phyloP scores from a whole-genome alignment of 192 early-diverging fungal genomes.

The Piromyces finnis region DNA sequence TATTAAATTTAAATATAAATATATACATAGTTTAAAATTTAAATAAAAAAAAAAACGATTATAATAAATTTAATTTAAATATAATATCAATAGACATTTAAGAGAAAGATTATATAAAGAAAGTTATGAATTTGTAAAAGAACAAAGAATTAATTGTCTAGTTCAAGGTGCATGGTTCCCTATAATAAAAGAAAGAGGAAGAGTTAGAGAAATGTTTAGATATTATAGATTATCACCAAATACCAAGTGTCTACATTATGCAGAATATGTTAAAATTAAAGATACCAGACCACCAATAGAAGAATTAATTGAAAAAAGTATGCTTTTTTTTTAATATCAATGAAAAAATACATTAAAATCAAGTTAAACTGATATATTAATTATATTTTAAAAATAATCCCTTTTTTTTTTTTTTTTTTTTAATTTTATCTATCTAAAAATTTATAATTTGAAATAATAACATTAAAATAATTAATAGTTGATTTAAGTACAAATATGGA shows the following conservation, averaged over 20 bases:
- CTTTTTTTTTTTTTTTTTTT: no score
- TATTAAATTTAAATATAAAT: no score
- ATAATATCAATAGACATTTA: slow-evolving; percentile 29
- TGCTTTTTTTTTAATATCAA: no score
- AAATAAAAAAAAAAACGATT: no score
- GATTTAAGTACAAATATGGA: neutral
- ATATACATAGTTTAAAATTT: no score
- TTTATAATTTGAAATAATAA: no score
- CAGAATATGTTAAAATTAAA: slow-evolving; percentile 31
- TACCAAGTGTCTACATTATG: slow-evolving; percentile 40
- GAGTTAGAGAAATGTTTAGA: slow-evolving; percentile 6
- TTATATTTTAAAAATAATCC: no score
- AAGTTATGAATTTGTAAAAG: slow-evolving; percentile 50
- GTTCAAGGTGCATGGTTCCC: slow-evolving; percentile 51
- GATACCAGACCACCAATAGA: slow-evolving; percentile 13
- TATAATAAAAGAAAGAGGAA: slow-evolving; percentile 14
- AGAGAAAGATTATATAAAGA: slow-evolving; percentile 41
- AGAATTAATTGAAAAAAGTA: slow-evolving; percentile 31
- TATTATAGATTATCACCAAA: slow-evolving; percentile 43
- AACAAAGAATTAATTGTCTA: slow-evolving; percentile 44
- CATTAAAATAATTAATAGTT: no score
- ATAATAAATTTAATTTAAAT: no score
- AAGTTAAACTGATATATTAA: no score
- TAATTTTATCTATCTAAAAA: no score
- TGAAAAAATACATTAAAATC: no score